Conservation (phyloP, 1,284 basidiomycete species). For the Trichosporon ovoides region DNA sequence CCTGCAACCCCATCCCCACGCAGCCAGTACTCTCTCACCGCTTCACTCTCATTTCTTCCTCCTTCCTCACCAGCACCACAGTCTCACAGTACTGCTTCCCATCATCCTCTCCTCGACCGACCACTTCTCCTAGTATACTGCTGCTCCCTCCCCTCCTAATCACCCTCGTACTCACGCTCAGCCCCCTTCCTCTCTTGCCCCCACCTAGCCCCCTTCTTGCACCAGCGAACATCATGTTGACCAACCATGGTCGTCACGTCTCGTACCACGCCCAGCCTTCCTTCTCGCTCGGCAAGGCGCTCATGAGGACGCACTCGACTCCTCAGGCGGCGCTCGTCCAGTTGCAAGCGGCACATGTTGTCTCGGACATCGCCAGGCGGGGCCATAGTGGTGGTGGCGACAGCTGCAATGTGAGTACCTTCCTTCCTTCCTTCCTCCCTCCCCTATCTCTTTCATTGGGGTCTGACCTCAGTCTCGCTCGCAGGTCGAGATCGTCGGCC, state of each 20-base stretch:
- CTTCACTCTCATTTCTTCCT: background rate
- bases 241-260: background rate
- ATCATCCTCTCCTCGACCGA: background rate
- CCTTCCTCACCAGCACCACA: background rate
- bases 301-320: background rate
- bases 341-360: background rate
- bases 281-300: background rate
- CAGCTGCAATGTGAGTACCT: background rate
- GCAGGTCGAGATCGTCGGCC: constrained; percentile 11
- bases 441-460: background rate
- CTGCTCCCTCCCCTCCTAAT: background rate
- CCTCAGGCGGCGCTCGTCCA: background rate
- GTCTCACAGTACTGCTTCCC: background rate
- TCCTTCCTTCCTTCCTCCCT: background rate
- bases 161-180: background rate
- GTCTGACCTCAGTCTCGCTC: constrained; percentile 3
- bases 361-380: background rate
- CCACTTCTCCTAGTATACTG: background rate
- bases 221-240: background rate
- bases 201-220: background rate
- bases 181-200: background rate
- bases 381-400: background rate
- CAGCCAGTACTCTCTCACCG: no score
- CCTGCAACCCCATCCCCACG: no score
- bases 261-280: background rate